Conservation (phyloP, 2,329 filamentous ascomycete species). For the Seiridium cupressi region DNA sequence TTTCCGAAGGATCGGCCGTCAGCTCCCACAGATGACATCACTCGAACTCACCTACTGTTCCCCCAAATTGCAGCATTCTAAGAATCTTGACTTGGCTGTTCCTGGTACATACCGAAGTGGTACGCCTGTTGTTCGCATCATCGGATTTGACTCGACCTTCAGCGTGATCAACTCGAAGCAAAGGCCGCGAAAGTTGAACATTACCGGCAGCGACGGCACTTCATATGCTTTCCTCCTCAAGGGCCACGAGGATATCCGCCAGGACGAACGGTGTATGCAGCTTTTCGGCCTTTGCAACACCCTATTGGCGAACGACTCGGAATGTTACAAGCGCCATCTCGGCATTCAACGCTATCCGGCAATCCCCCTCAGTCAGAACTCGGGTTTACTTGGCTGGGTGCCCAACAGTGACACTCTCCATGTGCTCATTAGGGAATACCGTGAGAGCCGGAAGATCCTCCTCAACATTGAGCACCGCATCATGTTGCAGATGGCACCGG, state of each 20-base stretch:
- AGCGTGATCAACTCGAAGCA: constrained; percentile 97
- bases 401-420: constrained; percentile 97
- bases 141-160: constrained; percentile 85
- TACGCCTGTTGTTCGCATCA: constrained; percentile 76
- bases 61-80: constrained; percentile 82
- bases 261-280: constrained; percentile 99
- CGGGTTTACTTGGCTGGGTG: constrained; percentile 92
- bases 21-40: constrained; percentile 87
- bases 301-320: constrained; percentile 85
- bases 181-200: constrained; percentile 82
- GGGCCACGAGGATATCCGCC: constrained; percentile 98
- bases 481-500: constrained; percentile 99
- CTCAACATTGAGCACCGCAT: constrained; percentile 99
- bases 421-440: constrained; percentile 94
- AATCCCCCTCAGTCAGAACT: constrained; percentile 96
- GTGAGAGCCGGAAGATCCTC: constrained; percentile 93
- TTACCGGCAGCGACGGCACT: constrained; percentile 84
- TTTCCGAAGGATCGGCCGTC: constrained; percentile 90
- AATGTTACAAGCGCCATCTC: constrained; percentile 95
- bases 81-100: constrained; percentile 88
- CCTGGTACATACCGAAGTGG: constrained; percentile 89
- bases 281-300: constrained; percentile 98
- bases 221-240: constrained; percentile 90
- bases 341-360: constrained; percentile 95
- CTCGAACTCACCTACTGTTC: constrained; percentile 97